Base-by-base conservation (phyloP, 352 stramenopile genomes). In the Pythium folliculosum region DNA sequence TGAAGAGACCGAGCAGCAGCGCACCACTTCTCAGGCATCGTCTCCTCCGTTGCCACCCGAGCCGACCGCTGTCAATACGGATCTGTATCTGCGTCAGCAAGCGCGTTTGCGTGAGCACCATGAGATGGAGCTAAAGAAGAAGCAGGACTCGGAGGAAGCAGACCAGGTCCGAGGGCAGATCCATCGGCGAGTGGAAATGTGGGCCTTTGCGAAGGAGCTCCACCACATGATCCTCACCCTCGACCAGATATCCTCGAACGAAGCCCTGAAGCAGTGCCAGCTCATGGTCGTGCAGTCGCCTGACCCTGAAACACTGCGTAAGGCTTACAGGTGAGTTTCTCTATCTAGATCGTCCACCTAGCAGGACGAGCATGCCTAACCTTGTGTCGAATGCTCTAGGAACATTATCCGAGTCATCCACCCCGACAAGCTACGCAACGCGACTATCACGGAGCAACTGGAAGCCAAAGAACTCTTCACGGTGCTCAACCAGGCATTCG, bases 351-450 rank as follows among this genome's bases (percentile, higher is more conserved):
- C 40, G 13, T 21, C 40, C 14, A 16, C 40, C 40, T 21, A 2
- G 13, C 40, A 6, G 14, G 14, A 19, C 14, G 14, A 47, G 45
- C 53, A 38, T 65, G 40, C 58, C 58, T 47, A 47, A 47, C 40
- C 12, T 47, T 47, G 8, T 14, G 3, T 47, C 40, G 40, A 47
- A 21, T 47, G 54, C 54, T 60, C n/a, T 44, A 94, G 84, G 40
- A 94, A 85, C 62, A 92, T 96, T 22, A 94, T 96, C 66, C 82
- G 88, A 6, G 77, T 96, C 12, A 92, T 96, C 17, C 88, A 96
- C 45, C 88, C 88, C 7, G 88, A 96, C 52, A 96, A 96, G 65
- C 70, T 96, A n/a, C 85, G 88, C 12, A 77, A 77, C 16, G 88
- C 81, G 16, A 87, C 80, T 6, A 76, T 96, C 44, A 45, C 83